Conservation (phyloP, 768 basidiomycete species). For the Gymnopilus junonius region DNA sequence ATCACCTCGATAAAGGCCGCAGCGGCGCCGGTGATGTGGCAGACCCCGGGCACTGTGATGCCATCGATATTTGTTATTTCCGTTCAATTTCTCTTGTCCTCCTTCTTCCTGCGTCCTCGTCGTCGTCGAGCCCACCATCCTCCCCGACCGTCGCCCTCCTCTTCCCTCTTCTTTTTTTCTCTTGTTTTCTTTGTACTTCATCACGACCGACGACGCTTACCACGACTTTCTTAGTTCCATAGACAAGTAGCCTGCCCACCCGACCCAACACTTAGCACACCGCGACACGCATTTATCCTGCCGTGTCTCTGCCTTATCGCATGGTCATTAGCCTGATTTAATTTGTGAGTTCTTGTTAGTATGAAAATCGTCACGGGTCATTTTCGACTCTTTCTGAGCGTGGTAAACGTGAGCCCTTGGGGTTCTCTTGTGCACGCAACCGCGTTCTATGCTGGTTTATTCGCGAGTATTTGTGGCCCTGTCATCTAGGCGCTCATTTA, state of each 20-base stretch:
- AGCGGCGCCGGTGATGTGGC: slow-evolving; percentile 30
- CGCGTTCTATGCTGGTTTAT: slow-evolving; percentile 1
- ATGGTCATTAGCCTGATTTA: slow-evolving; percentile 16
- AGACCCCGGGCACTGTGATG: slow-evolving; percentile 25
- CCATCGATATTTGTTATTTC: slow-evolving; percentile 27
- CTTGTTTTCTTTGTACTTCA: slow-evolving; percentile 28
- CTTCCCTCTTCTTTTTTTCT: slow-evolving; percentile 27
- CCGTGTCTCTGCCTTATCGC: slow-evolving; percentile 20
- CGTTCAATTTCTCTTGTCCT: slow-evolving; percentile 34
- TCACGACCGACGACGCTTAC: slow-evolving; percentile 51
- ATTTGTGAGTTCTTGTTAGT: slow-evolving; percentile 19
- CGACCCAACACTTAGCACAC: slow-evolving; percentile 14
- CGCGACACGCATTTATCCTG: slow-evolving; percentile 19
- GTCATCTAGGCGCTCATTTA: slow-evolving; percentile 2
- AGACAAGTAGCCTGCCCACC: slow-evolving; percentile 27
- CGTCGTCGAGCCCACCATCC: slow-evolving; percentile 47
- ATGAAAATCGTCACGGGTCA: background rate
- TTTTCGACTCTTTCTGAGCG: slow-evolving; percentile 8
- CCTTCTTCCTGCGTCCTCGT: slow-evolving; percentile 29
- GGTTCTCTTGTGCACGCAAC: slow-evolving; percentile 8
- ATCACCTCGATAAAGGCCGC: slow-evolving; percentile 32
- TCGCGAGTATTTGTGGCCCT: slow-evolving; percentile 2
- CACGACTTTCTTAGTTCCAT: slow-evolving; percentile 35
- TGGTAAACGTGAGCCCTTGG: slow-evolving; percentile 21
- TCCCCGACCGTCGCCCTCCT: slow-evolving; percentile 33